A percentile compares a stretch with the other conserved stretches of the same genome.
Evolutionary conservation across 495 filamentous ascomycete genomes (phyloP).

Genomic region (Penicillium robsamsonii): DNA sequence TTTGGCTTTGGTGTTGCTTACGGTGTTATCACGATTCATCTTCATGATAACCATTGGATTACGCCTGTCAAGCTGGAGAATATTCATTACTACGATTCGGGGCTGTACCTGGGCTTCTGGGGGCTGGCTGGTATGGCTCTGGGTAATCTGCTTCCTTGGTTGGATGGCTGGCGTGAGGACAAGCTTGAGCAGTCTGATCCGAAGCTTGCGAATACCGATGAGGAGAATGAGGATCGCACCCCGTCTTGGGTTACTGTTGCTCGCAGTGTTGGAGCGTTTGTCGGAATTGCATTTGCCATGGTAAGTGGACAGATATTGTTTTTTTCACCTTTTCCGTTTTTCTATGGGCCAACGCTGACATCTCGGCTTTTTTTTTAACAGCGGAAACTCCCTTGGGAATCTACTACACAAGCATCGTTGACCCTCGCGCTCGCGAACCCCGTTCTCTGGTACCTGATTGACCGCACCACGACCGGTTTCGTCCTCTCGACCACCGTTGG

Average conservation of each 20-base stretch:
- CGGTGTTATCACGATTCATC: constrained; percentile 78
- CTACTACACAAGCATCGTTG: constrained; percentile 86
- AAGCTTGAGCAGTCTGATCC: constrained; percentile 21
- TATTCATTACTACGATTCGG: constrained; percentile 56
- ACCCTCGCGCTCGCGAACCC: constrained; percentile 92
- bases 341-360: constrained; percentile 16
- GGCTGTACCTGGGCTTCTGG: constrained; percentile 76
- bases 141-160: constrained; percentile 78
- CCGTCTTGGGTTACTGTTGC: constrained; percentile 80
- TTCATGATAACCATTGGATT: constrained; percentile 69
- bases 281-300: constrained; percentile 96
- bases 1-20: constrained; percentile 81
- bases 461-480: constrained; percentile 83
- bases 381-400: constrained; percentile 88
- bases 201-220: constrained; percentile 21
- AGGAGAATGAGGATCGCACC: constrained; percentile 32
- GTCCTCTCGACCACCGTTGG: constrained; percentile 70
- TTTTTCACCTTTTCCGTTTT: not conserved
- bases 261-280: constrained; percentile 86
- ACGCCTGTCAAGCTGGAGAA: constrained; percentile 61
- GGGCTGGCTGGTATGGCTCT: constrained; percentile 72
- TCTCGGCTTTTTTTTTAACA: constrained; percentile 34
- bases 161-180: constrained; percentile 65
- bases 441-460: constrained; percentile 92
- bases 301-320: constrained; percentile 47